Percentiles rank a stretch among this genome's conserved stretches.
Evolutionary conservation across 2,329 filamentous ascomycete genomes (phyloP).

Genomic region (Mariannaea sp.): DNA sequence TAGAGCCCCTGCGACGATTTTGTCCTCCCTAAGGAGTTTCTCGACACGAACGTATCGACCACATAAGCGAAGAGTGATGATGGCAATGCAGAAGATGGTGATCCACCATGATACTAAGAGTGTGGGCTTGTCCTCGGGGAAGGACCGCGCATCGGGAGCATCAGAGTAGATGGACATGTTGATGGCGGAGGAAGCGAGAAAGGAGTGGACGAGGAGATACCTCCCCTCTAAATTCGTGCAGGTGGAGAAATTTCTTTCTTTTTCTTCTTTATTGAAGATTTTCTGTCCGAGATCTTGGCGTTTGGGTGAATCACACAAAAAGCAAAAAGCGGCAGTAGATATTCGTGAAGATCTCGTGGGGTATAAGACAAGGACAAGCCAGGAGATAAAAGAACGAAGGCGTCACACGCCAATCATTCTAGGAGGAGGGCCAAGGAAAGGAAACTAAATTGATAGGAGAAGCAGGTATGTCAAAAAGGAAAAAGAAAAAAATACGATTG

Average conservation of each 20-base stretch:
- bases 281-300: background rate
- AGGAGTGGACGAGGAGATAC: slow-evolving; percentile 20
- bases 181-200: slow-evolving; percentile 17
- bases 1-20: slow-evolving; percentile 75
- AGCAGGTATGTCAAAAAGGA: no score
- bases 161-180: slow-evolving; percentile 60
- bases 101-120: slow-evolving; percentile 94
- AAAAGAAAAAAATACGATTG: background rate
- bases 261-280: no score
- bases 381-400: background rate
- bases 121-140: slow-evolving; percentile 73
- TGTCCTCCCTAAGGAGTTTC: slow-evolving; percentile 83
- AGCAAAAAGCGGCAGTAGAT: background rate
- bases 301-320: no score
- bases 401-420: background rate
- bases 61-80: slow-evolving; percentile 75
- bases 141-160: slow-evolving; percentile 50
- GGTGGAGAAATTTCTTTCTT: no score
- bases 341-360: background rate
- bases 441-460: background rate
- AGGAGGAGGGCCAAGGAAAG: background rate
- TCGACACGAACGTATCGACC: slow-evolving; percentile 85
- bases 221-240: slow-evolving; percentile 16
- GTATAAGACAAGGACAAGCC: background rate
- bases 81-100: slow-evolving; percentile 75